These are phyloP conservation scores for Colletotrichum sp. DNA, from an alignment of 2,329 filamentous ascomycete genomes.

Conservation along the genomic window DNA sequence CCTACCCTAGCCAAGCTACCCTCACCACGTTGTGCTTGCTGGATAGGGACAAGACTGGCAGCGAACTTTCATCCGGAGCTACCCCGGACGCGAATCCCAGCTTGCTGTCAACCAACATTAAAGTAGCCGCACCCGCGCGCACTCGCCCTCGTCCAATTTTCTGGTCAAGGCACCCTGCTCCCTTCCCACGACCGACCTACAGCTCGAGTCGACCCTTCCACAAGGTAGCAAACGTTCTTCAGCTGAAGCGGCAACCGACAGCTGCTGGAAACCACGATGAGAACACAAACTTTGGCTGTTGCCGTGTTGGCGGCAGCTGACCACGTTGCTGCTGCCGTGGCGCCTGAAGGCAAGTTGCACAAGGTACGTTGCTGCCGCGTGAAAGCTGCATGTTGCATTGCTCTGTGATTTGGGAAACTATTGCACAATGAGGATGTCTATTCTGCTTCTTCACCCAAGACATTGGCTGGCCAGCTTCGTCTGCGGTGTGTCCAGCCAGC, in stretches of 20 bases:
- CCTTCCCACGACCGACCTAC: not conserved
- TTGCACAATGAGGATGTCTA: not conserved
- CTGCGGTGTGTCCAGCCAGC: not conserved
- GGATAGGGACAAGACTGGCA: not conserved
- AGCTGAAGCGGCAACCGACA: not conserved
- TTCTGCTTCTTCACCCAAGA: not conserved
- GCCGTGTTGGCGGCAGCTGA: slow-evolving; percentile 9
- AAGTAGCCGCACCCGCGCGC: slow-evolving; percentile 9
- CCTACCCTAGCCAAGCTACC: not conserved
- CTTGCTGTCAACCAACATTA: slow-evolving; percentile 7
- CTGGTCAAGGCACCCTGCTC: not conserved
- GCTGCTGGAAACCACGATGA: not conserved
- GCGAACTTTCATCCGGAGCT: not conserved
- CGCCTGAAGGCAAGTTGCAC: not conserved
- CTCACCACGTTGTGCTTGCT: not conserved
- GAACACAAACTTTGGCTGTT: slow-evolving; percentile 4
- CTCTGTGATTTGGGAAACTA: not conserved
- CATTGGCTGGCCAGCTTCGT: not conserved
- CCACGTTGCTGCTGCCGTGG: not conserved
- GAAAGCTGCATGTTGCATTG: not conserved
- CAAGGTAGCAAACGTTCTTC: not conserved
- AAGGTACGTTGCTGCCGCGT: slow-evolving; percentile 10
- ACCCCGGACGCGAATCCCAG: not conserved
- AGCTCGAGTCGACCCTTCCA: not conserved
- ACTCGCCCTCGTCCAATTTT: not conserved